Evolutionary conservation across 306 rosid genomes (phyloP).

Genomic region (Leucaena leucocephala): DNA sequence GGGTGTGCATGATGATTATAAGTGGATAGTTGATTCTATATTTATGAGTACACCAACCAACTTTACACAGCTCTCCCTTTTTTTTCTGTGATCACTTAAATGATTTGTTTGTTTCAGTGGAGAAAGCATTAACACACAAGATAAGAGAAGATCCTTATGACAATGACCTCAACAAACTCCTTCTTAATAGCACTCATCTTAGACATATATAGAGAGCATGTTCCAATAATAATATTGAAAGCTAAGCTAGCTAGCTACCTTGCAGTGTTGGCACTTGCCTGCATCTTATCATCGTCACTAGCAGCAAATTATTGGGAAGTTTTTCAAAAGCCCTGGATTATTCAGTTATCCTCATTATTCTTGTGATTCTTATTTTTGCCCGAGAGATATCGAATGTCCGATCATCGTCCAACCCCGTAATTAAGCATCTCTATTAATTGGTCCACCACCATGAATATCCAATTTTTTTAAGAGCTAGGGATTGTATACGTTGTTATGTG

Average conservation of each 20-base stretch:
- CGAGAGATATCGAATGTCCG: background rate
- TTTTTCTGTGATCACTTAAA: background rate
- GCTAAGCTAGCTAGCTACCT: background rate
- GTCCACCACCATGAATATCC: background rate
- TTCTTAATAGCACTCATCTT: background rate
- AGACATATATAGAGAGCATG: background rate
- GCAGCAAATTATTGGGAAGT: too few species aligned
- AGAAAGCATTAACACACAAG: background rate
- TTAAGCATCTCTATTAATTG: background rate
- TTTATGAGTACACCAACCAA: background rate
- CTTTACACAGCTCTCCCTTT: background rate
- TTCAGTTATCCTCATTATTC: background rate
- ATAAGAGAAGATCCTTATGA: constrained; percentile 3
- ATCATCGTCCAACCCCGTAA: background rate
- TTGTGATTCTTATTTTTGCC: background rate
- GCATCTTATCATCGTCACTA: background rate
- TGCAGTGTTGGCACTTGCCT: background rate
- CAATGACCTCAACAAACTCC: constrained; percentile 6
- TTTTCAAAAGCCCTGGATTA: background rate
- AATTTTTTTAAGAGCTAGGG: background rate
- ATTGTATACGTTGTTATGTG: background rate
- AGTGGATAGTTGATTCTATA: background rate
- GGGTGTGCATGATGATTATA: background rate
- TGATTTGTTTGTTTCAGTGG: background rate
- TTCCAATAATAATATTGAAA: background rate